These are phyloP conservation scores for Andrographis paniculata DNA, from an alignment of 305 asterid species.

Conservation along the genomic window DNA sequence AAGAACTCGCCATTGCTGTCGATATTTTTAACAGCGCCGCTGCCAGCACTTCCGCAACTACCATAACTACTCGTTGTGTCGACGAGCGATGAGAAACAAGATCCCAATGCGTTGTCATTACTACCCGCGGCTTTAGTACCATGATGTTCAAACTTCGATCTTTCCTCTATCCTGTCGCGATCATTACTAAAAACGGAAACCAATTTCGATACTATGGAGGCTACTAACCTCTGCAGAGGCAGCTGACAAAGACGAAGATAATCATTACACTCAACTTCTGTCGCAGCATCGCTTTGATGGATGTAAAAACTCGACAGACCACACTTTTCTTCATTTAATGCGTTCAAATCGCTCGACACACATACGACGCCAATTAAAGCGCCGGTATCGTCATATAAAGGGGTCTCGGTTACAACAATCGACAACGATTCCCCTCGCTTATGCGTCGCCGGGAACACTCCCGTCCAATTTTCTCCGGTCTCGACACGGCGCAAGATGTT, in stretches of 20 bases:
- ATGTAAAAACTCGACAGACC: conserved; percentile 25
- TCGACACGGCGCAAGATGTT: conserved; percentile 45
- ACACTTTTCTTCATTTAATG: conserved; percentile 43
- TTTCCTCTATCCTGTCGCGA: conserved; percentile 32
- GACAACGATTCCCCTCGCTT: conserved; percentile 65
- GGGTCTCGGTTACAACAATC: conserved; percentile 63
- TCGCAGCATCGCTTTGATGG: conserved; percentile 38
- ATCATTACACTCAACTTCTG: conserved; percentile 38
- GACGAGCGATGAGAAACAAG: conserved; percentile 68
- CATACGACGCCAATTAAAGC: conserved; percentile 64
- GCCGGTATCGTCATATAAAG: conserved; percentile 81
- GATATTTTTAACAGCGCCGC: conserved; percentile 58
- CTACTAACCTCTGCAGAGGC: conserved; percentile 68
- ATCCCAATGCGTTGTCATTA: conserved; percentile 74
- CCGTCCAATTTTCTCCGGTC: conserved; percentile 85
- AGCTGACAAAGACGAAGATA: conserved; percentile 83
- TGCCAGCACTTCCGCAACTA: conserved; percentile 77
- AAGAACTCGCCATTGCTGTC: conserved; percentile 66
- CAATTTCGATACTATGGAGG: conserved; percentile 80
- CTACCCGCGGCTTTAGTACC: conserved; percentile 30
- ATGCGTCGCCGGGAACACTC: conserved; percentile 71
- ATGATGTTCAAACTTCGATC: conserved; percentile 42
- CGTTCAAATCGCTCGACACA: conserved; percentile 58
- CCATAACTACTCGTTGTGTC: conserved; percentile 88
- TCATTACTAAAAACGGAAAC: conserved; percentile 62